phyloP scores from a whole-genome alignment of 1,284 basidiomycete genomes.

The Tranzscheliella williamsii region DNA sequence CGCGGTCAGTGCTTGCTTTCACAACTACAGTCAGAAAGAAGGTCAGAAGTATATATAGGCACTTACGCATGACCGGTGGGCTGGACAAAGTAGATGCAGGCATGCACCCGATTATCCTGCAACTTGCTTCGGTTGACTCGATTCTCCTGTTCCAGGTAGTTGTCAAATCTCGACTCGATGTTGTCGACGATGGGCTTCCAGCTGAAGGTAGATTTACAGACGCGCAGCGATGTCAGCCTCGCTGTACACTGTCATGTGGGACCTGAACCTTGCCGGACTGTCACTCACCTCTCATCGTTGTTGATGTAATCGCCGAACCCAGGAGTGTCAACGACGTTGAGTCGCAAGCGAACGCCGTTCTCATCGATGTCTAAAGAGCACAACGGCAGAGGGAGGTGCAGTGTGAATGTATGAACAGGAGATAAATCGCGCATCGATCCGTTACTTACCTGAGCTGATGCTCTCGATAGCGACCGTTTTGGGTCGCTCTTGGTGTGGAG shows the following conservation, averaged over 20 bases:
- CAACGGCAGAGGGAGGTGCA: neutral
- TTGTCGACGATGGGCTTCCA: slow-evolving; percentile 60
- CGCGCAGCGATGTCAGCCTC: neutral
- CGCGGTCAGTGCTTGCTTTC: too few relatives aligned
- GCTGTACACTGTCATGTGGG: neutral
- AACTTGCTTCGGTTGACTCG: slow-evolving; percentile 58
- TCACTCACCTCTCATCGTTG: slow-evolving; percentile 54
- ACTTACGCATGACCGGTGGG: slow-evolving; percentile 56
- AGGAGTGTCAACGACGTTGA: slow-evolving; percentile 60
- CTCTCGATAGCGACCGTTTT: slow-evolving; percentile 60
- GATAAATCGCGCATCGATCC: neutral
- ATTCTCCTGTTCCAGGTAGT: slow-evolving; percentile 61
- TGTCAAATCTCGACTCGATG: slow-evolving; percentile 59
- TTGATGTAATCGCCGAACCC: slow-evolving; percentile 60
- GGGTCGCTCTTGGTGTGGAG: slow-evolving; percentile 50
- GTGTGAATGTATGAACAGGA: neutral
- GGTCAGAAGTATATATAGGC: neutral
- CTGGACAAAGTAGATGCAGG: slow-evolving; percentile 60
- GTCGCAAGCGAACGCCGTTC: slow-evolving; percentile 58
- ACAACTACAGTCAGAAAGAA: too few relatives aligned
- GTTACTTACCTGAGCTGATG: slow-evolving; percentile 54
- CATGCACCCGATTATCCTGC: slow-evolving; percentile 59
- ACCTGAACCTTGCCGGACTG: too few relatives aligned
- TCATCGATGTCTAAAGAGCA: slow-evolving; percentile 53
- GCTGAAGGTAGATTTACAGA: slow-evolving; percentile 7